Evolutionary conservation across 176 grass and related monocot species (phyloP), one percentile per base, ranked within the genome.

Genomic region (Eremochloa ophiuroides): DNA sequence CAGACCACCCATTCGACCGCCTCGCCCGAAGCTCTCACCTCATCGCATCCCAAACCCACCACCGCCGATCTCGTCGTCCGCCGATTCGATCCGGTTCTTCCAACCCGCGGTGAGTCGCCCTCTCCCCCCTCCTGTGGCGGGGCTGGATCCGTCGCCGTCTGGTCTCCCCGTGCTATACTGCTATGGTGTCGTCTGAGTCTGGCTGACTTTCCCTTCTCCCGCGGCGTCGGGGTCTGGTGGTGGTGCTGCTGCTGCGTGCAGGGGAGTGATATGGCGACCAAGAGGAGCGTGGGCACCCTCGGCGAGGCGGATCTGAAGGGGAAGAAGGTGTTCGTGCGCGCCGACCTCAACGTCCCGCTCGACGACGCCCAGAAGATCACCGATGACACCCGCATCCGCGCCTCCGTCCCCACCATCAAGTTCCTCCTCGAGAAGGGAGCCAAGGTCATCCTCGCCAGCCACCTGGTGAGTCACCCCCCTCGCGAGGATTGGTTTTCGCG

Each of bases 341-440:
- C 92, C 74, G 95, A 98, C 91, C 90, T 98, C 58, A 98, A 98
- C 86, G 95, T 98, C 39, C 95, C 95, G 64, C 86, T 98, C 53
- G 95, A 98, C 35, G 95, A 98, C 3, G 86, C 79, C 39, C 95
- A 91, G 86, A 90, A 93, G 46, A 95, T 98, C 93, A 98, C 92
- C 74, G 95, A 98, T 29, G 95, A 98, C 85, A 95, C 75, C 82
- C 88, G 92, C 81, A 88, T 98, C 86, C 92, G 95, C 33, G 92
- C 95, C 0, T 92, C 95, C 34, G 84, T 98, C 37, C 95, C 92
- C 22, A 98, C 95, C 37, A 66, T 98, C 86, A 98, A 95, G 92
- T 93, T 86, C 75, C 85, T 98, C 81, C 82, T 84, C 66, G 75
- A 87, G 66, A 91, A 89, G 69, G 92, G 95, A 31, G 92, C 95